Percentiles rank a stretch among this genome's conserved stretches.
phyloP scores from a whole-genome alignment of 2,329 filamentous ascomycete species.

The Cercospora citrullina region DNA sequence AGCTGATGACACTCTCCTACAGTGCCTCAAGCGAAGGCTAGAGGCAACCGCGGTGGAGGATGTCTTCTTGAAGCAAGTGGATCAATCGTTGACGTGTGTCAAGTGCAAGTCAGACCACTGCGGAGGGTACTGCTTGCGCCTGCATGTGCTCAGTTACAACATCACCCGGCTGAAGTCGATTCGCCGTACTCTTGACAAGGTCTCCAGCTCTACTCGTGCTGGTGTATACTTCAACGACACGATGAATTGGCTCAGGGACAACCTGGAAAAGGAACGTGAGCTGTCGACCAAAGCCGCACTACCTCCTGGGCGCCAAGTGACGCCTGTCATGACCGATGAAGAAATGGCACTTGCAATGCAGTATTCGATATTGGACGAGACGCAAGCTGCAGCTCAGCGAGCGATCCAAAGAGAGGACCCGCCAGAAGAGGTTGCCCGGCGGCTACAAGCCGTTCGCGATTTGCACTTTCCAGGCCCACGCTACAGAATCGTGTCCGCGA shows the following conservation, averaged over 20 bases:
- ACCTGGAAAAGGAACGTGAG: constrained; percentile 12
- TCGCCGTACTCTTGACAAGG: constrained; percentile 14
- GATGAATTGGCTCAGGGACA: constrained; percentile 12
- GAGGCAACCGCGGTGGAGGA: constrained; percentile 14
- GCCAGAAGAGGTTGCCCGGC: background rate
- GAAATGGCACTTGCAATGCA: constrained; percentile 18
- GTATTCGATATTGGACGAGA: constrained; percentile 2
- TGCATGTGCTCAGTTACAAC: constrained; percentile 13
- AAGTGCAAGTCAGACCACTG: constrained; percentile 14
- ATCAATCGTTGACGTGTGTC: constrained; percentile 3
- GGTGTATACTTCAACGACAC: constrained; percentile 14
- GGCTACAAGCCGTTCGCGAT: constrained; percentile 4
- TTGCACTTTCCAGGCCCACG: background rate
- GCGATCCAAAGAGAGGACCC: background rate
- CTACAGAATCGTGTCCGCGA: constrained; percentile 1
- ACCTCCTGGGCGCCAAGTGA: constrained; percentile 5
- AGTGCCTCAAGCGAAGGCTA: constrained; percentile 16
- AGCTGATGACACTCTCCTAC: constrained; percentile 23
- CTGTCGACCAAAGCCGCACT: constrained; percentile 5
- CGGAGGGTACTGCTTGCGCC: constrained; percentile 16
- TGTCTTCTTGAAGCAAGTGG: background rate
- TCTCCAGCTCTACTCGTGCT: constrained; percentile 11
- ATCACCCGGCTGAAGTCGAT: constrained; percentile 9
- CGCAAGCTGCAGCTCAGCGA: background rate
- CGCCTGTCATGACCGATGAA: constrained; percentile 15